Evolutionary conservation across 805 yeast species (phyloP), one percentile per base, ranked within the genome.

Genomic region (Monosporozyma yasuniensis): DNA sequence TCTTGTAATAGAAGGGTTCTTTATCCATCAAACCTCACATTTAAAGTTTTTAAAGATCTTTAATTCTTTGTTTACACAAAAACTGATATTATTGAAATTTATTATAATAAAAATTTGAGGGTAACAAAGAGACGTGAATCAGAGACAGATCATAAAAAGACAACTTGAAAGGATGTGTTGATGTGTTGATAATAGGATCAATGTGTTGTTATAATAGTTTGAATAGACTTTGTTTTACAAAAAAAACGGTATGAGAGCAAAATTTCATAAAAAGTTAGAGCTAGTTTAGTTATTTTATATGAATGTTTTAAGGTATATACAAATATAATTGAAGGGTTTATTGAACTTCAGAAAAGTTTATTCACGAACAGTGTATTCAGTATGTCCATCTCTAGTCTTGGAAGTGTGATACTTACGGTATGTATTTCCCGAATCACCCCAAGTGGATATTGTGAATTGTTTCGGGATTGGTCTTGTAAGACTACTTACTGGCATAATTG

Each of bases 341-440:
- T 12, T 14, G 11, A 35, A n/a, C 4, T 8, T 35, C 22, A 4
- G 25, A n/a, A 39, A 38, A 16, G 2, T 35, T 35, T 11, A 35
- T 16, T 19, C 22, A 14, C 45, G 27, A 10, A 57, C 46, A 2
- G 59, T 58, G 42, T 53, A 64, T 46, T 63, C 67, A n/a, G 57
- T 53, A 44, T 57, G 58, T 1, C 61, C 61, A 47, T 54, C 60
- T 11, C 43, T 21, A 2, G 50, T 53, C 16, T 47, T 51, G 3
- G 46, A 37, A 23, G 57, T 50, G n/a, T 54, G 52, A 37, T 52
- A 60, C 10, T 53, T 51, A 3, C 54, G 43, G 28, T 49, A 49
- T 23, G 49, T 51, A 3, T 53, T 51, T 1, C 60, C 62, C 2
- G 58, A 49, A 11, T 52, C 55, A 23, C 62, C 66, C 3, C 34